A percentile compares a stretch with the other conserved stretches of the same genome.
Conservation (phyloP, 2,329 filamentous ascomycete genomes). For the Pseudocercospora eumusae region DNA sequence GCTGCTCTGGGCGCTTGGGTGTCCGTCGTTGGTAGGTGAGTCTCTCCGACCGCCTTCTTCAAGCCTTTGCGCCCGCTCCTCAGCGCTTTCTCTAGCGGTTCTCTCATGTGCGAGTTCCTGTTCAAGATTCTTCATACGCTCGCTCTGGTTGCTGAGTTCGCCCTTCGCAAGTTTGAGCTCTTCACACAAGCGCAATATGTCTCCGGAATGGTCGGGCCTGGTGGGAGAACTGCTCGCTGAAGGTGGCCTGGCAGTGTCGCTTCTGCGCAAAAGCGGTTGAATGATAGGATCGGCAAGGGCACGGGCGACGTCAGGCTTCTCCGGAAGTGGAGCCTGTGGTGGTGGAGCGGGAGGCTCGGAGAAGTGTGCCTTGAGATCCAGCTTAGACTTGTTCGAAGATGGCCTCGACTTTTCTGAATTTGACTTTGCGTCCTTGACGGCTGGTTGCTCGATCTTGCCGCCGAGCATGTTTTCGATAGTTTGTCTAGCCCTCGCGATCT, state of each 20-base stretch:
- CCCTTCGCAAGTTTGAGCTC: slow-evolving; percentile 80
- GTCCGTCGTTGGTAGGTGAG: slow-evolving; percentile 29
- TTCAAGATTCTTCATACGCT: slow-evolving; percentile 79
- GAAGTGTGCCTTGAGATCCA: slow-evolving; percentile 79
- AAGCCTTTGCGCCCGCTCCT: slow-evolving; percentile 74
- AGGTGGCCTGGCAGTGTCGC: slow-evolving; percentile 70
- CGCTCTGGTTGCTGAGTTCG: slow-evolving; percentile 80
- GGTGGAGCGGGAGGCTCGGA: slow-evolving; percentile 91
- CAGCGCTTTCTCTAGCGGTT: slow-evolving; percentile 77
- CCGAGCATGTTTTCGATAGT: slow-evolving; percentile 77
- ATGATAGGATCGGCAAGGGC: slow-evolving; percentile 49
- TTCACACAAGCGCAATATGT: slow-evolving; percentile 82
- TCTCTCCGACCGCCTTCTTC: slow-evolving; percentile 58
- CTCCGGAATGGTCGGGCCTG: slow-evolving; percentile 62
- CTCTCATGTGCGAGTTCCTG: slow-evolving; percentile 75
- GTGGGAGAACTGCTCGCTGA: slow-evolving; percentile 59
- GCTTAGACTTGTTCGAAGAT: slow-evolving; percentile 60
- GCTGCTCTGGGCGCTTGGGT: slow-evolving; percentile 23
- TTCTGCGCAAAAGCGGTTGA: slow-evolving; percentile 68
- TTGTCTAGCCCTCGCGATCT: slow-evolving; percentile 77
- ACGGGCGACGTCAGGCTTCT: slow-evolving; percentile 76
- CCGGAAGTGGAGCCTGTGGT: slow-evolving; percentile 87
- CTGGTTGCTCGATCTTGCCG: slow-evolving; percentile 57
- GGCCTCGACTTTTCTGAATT: slow-evolving; percentile 48
- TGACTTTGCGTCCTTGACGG: slow-evolving; percentile 51